Base-by-base conservation (phyloP, 192 early-diverging fungal species). In the Coemansia sp. region DNA sequence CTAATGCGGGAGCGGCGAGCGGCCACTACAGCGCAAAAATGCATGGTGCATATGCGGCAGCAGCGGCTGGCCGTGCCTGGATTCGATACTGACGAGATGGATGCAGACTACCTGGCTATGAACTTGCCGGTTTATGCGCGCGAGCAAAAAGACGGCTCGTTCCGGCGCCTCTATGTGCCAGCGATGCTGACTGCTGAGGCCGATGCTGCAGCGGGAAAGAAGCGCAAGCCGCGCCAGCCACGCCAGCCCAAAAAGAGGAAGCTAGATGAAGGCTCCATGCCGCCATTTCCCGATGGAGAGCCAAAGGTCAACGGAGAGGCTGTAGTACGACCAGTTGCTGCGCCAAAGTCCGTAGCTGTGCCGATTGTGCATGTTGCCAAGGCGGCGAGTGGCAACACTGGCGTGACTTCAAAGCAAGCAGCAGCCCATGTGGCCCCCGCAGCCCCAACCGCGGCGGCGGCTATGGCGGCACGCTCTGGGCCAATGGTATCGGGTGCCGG, bases 151-250 rank as follows among this genome's bases (percentile, higher is more conserved):
- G 16, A 36, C 36, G 65, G 66, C 42, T 16, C 40, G 28, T 69
- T 69, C 40, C 63, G 73, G 34, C 72, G 62, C 53, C 20, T 81
- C 3, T 81, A 37, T 70, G 78, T 81, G 28, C 78, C 78, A 34
- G 38, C 69, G 51, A 23, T 46, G 38, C 23, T 64, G 16, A 23
- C 65, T 16, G 51, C 28, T 1, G 77, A 74, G 55, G 14, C 69
- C 7, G 60, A 48, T 5, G 40, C 61, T 8, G 39, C 65, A 13
- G 21, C 59, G 16, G 62, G 31, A 13, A 81, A 72, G 56, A 81
- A 81, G 66, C 72, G 73, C 66, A 74, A 75, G 60, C 69, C 65
- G 26, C 72, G 78, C 18, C 77, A 80, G 60, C 76, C 66, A 10
- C 68, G 70, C 3, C 76, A 69, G 64, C 69, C 77, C n/a, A 67